phyloP scores from a whole-genome alignment of 352 stramenopile species.

The Aphanomyces invadans region DNA sequence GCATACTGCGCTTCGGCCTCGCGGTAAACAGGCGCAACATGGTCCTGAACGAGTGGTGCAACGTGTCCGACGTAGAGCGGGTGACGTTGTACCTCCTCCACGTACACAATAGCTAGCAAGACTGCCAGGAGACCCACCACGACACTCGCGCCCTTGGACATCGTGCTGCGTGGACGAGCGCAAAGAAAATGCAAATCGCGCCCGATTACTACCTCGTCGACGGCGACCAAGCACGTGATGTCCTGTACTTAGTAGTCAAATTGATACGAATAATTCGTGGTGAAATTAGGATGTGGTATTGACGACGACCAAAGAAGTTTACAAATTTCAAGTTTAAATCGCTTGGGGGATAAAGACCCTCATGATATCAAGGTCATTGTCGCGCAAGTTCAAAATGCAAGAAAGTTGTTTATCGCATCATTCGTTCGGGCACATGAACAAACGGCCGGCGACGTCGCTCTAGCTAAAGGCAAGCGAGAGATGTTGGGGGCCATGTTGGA shows the following conservation, averaged over 20 bases:
- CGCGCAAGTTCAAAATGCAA: no score
- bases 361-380: not conserved
- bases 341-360: not conserved
- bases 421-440: no score
- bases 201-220: no score
- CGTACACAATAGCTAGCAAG: not conserved
- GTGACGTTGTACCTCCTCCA: not conserved
- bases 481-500: no score
- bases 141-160: not conserved
- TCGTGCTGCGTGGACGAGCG: no score
- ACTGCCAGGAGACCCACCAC: not conserved
- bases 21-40: not conserved
- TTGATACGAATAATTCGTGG: no score
- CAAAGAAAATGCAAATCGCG: no score
- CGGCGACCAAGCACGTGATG: no score
- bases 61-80: not conserved
- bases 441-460: no score
- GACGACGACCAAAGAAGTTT: not conserved
- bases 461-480: no score
- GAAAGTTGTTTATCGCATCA: no score
- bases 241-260: not conserved
- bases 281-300: no score
- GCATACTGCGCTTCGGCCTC: not conserved
- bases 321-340: not conserved
- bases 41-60: constrained; percentile 2